These are phyloP conservation scores for Sarocladium oryzae DNA, from an alignment of 2,329 filamentous ascomycete species.

Conservation along the genomic window DNA sequence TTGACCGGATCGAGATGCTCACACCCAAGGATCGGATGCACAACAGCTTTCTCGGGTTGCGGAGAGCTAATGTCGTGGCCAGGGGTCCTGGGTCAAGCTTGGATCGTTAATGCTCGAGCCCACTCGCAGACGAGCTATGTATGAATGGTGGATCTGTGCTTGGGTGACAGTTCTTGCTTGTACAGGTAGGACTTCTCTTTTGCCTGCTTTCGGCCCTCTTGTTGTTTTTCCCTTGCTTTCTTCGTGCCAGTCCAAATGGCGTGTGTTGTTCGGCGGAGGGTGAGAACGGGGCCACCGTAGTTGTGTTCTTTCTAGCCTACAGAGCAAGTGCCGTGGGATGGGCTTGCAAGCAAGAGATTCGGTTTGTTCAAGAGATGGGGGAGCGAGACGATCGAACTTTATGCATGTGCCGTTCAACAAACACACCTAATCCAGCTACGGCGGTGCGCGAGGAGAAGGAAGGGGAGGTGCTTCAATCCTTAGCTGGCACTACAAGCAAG, in stretches of 20 bases:
- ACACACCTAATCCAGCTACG: not conserved
- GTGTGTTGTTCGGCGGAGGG: too few relatives aligned
- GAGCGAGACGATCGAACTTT: constrained; percentile 1
- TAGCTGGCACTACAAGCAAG: not conserved
- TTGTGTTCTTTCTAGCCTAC: too few relatives aligned
- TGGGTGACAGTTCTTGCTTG: not conserved
- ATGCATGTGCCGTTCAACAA: not conserved
- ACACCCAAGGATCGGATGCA: not conserved
- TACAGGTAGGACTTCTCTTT: too few relatives aligned
- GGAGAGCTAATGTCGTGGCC: constrained; percentile 2
- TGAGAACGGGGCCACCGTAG: too few relatives aligned
- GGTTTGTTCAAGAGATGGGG: not conserved
- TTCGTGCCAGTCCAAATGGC: too few relatives aligned
- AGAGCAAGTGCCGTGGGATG: too few relatives aligned
- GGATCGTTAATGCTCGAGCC: not conserved
- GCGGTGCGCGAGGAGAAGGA: not conserved
- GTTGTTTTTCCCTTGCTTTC: too few relatives aligned
- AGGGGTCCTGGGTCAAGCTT: not conserved
- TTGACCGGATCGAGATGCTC: too few relatives aligned
- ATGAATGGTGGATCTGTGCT: constrained; percentile 1
- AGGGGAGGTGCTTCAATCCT: not conserved
- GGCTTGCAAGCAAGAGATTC: not conserved
- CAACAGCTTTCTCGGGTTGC: constrained; percentile 2
- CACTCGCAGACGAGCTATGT: not conserved
- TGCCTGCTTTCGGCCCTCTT: too few relatives aligned